phyloP scores from a whole-genome alignment of 2,329 filamentous ascomycete genomes.

The Pseudogymnoascus sp. region DNA sequence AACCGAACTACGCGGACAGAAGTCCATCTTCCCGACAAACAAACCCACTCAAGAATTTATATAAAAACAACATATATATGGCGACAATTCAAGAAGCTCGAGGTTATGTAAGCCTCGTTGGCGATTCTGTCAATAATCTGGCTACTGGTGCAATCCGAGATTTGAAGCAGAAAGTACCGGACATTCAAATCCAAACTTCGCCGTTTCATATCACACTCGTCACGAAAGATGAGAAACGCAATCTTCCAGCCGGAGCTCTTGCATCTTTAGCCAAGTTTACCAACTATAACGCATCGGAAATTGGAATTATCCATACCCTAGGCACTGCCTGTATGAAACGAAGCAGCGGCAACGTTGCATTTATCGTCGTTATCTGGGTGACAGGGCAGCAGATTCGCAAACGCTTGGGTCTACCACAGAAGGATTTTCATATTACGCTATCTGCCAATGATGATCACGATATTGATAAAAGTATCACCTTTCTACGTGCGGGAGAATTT shows the following conservation, averaged over 20 bases:
- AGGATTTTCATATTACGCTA: conserved; percentile 13
- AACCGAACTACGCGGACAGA: no score
- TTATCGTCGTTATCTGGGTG: conserved; percentile 14
- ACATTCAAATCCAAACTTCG: neutral
- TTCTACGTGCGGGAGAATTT: neutral
- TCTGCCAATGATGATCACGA: neutral
- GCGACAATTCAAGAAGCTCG: neutral
- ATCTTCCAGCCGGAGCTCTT: neutral
- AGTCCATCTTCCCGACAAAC: neutral
- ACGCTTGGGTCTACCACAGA: conserved; percentile 9
- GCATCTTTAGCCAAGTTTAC: neutral
- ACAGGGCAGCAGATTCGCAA: conserved; percentile 13
- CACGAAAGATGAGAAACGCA: conserved; percentile 2
- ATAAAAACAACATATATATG: neutral
- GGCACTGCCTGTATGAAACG: neutral
- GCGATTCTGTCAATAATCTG: neutral
- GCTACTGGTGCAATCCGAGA: neutral
- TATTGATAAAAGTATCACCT: neutral
- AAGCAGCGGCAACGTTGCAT: neutral
- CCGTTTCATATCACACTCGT: conserved; percentile 8
- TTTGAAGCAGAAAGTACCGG: neutral
- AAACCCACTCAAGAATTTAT: neutral
- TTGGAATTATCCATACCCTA: neutral
- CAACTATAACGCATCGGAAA: neutral
- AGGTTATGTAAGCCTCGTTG: neutral